A percentile compares a stretch with the other conserved stretches of the same genome.
phyloP scores from a whole-genome alignment of 1,284 basidiomycete species.

The Microbotryum intermedium region DNA sequence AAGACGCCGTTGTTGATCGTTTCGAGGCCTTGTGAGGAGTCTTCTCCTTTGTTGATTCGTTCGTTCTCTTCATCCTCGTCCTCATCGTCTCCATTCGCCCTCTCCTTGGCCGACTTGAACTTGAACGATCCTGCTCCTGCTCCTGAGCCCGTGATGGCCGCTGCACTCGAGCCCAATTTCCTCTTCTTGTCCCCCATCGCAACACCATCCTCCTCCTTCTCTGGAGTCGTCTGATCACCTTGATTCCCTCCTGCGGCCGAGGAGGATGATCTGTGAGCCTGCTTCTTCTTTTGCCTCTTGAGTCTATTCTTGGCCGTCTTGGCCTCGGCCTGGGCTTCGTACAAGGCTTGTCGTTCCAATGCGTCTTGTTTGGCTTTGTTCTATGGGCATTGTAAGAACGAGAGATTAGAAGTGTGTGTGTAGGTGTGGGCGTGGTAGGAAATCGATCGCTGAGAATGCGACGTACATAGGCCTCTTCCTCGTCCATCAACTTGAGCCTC shows the following conservation, averaged over 20 bases:
- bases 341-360: conserved; percentile 54
- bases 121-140: conserved; percentile 19
- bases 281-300: conserved; percentile 83
- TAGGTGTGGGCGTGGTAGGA: background rate
- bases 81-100: conserved; percentile 4
- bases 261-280: conserved; percentile 28
- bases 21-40: background rate
- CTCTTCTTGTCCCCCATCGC: conserved; percentile 24
- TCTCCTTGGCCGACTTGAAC: conserved; percentile 27
- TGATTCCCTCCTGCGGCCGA: conserved; percentile 1
- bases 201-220: background rate
- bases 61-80: conserved; percentile 1
- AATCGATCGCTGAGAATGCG: background rate
- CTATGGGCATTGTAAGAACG: conserved; percentile 42
- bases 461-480: conserved; percentile 63
- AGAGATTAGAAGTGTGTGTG: background rate
- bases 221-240: background rate
- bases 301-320: conserved; percentile 89
- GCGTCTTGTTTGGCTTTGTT: conserved; percentile 59
- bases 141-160: too few species aligned
- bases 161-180: conserved; percentile 11
- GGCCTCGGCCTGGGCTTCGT: conserved; percentile 59
- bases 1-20: background rate
- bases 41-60: background rate
- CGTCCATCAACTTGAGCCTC: conserved; percentile 81